phyloP scores from a whole-genome alignment of 2,329 filamentous ascomycete genomes.

The Diaporthe citrichinensis region DNA sequence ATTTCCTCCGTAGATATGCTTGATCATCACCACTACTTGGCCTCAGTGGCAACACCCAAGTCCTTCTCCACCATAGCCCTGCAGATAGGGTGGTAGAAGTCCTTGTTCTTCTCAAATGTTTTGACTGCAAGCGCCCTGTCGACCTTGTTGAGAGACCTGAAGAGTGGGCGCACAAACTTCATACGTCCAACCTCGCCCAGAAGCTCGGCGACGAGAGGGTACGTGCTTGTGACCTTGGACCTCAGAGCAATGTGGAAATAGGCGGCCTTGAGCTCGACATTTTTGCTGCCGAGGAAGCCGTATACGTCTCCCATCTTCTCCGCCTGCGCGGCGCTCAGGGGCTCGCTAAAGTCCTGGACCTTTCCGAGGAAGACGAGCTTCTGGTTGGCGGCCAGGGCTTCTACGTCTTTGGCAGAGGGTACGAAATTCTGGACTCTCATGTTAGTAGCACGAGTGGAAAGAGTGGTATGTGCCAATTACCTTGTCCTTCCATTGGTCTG shows the following conservation, averaged over 20 bases:
- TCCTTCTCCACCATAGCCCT: conserved; percentile 89
- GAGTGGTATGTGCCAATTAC: conserved; percentile 56
- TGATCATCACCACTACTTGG: conserved; percentile 52
- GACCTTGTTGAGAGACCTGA: conserved; percentile 79
- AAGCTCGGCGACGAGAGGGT: conserved; percentile 79
- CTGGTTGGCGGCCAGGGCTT: conserved; percentile 86
- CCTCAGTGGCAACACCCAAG: conserved; percentile 60
- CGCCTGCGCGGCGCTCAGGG: conserved; percentile 76
- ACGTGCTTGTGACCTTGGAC: conserved; percentile 78
- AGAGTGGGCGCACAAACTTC: conserved; percentile 96
- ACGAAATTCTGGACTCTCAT: conserved; percentile 63
- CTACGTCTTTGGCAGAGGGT: conserved; percentile 78
- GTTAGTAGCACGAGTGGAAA: not conserved
- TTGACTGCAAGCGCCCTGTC: conserved; percentile 81
- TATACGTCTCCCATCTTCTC: conserved; percentile 83
- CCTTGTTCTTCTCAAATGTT: conserved; percentile 88
- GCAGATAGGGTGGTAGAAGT: conserved; percentile 98
- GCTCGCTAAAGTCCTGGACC: conserved; percentile 76
- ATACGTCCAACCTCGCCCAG: conserved; percentile 89
- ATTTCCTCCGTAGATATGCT: conserved; percentile 47
- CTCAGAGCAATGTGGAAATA: conserved; percentile 86
- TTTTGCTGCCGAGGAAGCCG: conserved; percentile 79
- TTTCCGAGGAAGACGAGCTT: conserved; percentile 91
- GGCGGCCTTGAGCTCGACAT: conserved; percentile 86
- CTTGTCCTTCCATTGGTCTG: conserved; percentile 81